Conservation (phyloP, 2,329 filamentous ascomycete species). For the Xylariaceae sp. region DNA sequence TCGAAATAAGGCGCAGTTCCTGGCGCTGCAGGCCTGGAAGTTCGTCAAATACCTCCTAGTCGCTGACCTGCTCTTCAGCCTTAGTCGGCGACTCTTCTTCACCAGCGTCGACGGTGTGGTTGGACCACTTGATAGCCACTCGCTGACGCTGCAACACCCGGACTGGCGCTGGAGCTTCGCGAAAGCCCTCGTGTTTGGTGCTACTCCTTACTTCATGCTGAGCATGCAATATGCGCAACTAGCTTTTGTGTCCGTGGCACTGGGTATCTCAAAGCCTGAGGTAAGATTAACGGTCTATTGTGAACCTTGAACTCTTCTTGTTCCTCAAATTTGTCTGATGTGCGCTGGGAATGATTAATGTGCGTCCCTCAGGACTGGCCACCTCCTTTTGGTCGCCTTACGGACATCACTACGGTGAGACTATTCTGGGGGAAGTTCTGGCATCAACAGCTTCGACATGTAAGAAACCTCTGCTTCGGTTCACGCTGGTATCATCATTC, state of each 20-base stretch:
- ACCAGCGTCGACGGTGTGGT: background rate
- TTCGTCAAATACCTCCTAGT: background rate
- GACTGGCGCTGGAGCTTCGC: background rate
- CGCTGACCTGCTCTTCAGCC: background rate
- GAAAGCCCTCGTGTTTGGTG: background rate
- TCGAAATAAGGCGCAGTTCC: background rate
- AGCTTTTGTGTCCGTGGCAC: background rate
- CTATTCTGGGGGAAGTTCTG: conserved; percentile 13
- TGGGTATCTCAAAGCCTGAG: too few relatives aligned
- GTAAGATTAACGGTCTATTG: too few relatives aligned
- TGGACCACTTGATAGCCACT: background rate
- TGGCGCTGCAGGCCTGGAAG: too few relatives aligned
- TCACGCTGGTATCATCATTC: too few relatives aligned
- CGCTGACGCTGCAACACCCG: background rate
- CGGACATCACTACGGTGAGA: background rate
- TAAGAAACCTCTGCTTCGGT: too few relatives aligned
- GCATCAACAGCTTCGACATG: conserved; percentile 11
- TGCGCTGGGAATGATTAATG: too few relatives aligned
- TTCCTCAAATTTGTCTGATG: too few relatives aligned
- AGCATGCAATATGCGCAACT: conserved; percentile 4
- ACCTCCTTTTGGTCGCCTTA: background rate
- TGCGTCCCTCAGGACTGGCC: conserved; percentile 15
- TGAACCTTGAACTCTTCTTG: too few relatives aligned
- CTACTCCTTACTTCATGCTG: conserved; percentile 2
- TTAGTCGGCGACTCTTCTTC: background rate